Percentiles rank a stretch among this genome's conserved stretches.
Conservation (phyloP, 2,329 filamentous ascomycete genomes). For the Verticillium dahliae region DNA sequence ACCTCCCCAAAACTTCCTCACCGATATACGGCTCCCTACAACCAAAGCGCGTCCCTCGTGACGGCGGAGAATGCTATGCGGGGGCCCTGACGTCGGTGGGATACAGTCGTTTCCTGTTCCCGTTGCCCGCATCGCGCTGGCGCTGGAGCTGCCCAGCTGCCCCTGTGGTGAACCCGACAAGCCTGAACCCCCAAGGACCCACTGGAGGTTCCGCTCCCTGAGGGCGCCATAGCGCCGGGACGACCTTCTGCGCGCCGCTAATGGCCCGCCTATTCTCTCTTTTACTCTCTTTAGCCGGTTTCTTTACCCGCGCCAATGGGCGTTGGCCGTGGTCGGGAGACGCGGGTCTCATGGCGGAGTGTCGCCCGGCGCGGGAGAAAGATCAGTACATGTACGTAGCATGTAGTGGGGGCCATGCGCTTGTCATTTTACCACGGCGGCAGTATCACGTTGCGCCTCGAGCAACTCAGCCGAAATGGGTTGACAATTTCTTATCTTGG, state of each 20-base stretch:
- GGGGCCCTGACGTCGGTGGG: neutral
- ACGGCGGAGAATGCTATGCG: neutral
- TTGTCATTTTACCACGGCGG: too few species aligned
- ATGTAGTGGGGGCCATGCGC: too few species aligned
- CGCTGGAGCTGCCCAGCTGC: neutral
- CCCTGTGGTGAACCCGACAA: neutral
- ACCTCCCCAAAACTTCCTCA: neutral
- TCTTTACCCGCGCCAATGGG: constrained; percentile 1
- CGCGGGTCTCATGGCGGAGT: neutral
- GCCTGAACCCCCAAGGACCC: neutral
- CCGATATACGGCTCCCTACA: neutral
- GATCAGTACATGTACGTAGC: neutral
- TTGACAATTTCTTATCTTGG: too few species aligned
- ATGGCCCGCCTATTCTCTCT: neutral
- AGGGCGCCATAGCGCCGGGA: neutral
- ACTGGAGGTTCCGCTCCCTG: neutral
- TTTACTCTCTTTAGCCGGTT: neutral
- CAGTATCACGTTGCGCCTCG: too few species aligned
- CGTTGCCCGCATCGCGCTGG: neutral
- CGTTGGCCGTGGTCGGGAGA: too few species aligned
- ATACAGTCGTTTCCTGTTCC: neutral
- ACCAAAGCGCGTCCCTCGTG: neutral
- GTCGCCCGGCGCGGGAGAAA: neutral
- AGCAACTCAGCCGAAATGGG: too few species aligned
- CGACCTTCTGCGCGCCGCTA: neutral